These are phyloP conservation scores for Trametes cinnabarina DNA, from an alignment of 768 basidiomycete genomes.

Conservation along the genomic window DNA sequence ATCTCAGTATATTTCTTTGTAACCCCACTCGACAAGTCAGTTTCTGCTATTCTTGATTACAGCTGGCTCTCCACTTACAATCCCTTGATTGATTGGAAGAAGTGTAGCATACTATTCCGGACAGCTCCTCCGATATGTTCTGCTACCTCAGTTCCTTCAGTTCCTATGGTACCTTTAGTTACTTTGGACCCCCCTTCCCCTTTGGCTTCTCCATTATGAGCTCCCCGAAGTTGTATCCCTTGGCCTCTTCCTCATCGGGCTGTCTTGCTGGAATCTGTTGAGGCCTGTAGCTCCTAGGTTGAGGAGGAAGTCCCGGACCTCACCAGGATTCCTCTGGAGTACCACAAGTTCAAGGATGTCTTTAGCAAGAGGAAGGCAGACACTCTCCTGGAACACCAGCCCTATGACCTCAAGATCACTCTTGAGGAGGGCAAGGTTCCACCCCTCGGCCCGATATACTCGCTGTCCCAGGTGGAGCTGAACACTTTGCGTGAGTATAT, in stretches of 20 bases:
- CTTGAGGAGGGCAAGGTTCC: neutral
- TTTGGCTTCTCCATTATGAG: too few relatives aligned
- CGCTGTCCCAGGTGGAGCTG: neutral
- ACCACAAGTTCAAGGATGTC: constrained; percentile 14
- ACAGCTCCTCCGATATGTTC: too few relatives aligned
- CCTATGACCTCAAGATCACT: neutral
- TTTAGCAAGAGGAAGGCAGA: constrained; percentile 3
- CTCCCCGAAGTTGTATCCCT: too few relatives aligned
- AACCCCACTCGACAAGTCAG: neutral
- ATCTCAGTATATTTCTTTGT: constrained; percentile 1
- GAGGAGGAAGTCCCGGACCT: constrained; percentile 2
- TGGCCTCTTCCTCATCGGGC: neutral
- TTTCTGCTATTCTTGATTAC: too few relatives aligned
- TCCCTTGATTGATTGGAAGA: too few relatives aligned
- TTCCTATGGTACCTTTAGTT: too few relatives aligned
- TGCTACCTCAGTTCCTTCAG: too few relatives aligned
- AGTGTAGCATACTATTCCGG: too few relatives aligned
- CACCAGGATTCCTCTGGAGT: constrained; percentile 9
- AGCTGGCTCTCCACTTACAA: too few relatives aligned
- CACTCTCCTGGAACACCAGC: neutral
- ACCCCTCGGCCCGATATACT: neutral
- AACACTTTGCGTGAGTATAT: neutral
- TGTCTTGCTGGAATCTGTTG: too few relatives aligned
- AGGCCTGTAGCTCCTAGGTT: neutral
- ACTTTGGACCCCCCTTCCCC: too few relatives aligned